These are phyloP conservation scores for Petunia secreta DNA, from an alignment of 257 asterid genomes.

Conservation along the genomic window DNA sequence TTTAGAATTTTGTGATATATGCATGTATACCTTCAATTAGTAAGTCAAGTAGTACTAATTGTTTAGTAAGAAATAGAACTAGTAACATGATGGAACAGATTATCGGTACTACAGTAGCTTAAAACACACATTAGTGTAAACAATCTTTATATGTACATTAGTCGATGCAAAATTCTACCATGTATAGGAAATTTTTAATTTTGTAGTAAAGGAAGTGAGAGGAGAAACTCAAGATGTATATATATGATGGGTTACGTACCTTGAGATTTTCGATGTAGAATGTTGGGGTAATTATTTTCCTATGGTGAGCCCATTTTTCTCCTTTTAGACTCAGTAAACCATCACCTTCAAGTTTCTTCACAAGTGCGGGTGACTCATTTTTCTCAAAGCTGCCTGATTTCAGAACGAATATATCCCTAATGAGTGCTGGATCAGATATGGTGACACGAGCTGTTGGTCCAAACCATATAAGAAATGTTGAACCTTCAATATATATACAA, in stretches of 20 bases:
- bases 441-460: conserved; percentile 85
- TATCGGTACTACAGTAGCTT: too few relatives aligned
- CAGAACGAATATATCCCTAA: conserved; percentile 67
- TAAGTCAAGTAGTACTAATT: too few relatives aligned
- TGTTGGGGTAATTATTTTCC: conserved; percentile 82
- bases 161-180: too few relatives aligned
- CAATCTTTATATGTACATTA: too few relatives aligned
- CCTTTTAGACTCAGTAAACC: conserved; percentile 85
- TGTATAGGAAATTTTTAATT: too few relatives aligned
- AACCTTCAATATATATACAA: conserved; percentile 49
- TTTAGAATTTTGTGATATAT: too few relatives aligned
- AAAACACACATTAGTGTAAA: too few relatives aligned
- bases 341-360: conserved; percentile 88
- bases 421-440: conserved; percentile 71
- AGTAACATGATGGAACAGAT: too few relatives aligned
- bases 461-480: conserved; percentile 82
- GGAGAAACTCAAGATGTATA: not conserved
- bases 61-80: too few relatives aligned
- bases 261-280: conserved; percentile 88
- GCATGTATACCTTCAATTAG: too few relatives aligned
- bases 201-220: too few relatives aligned
- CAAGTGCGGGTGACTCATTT: conserved; percentile 74
- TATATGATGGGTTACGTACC: conserved; percentile 38
- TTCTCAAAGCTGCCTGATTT: conserved; percentile 86
- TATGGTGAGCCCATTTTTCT: conserved; percentile 96